Conservation (phyloP, 495 filamentous ascomycete species). For the Copromyces sp. region DNA sequence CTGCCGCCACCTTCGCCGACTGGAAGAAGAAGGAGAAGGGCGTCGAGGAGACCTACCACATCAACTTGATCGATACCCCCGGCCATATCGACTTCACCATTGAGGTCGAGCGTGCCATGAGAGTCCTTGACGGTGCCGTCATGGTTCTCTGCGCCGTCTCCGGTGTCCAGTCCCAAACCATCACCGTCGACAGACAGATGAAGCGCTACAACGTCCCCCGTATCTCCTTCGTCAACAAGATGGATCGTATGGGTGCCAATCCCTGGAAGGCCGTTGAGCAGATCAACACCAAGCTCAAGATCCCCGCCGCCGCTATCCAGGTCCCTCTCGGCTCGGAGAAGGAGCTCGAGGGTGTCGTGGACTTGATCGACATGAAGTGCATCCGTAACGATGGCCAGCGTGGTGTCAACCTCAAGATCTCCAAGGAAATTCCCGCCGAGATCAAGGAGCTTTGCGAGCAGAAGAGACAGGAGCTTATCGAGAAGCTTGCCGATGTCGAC, state of each 20-base stretch:
- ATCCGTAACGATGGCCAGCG: constrained; percentile 81
- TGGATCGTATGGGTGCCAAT: constrained; percentile 98
- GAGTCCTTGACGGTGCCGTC: constrained; percentile 93
- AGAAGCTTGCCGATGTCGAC: constrained; percentile 94
- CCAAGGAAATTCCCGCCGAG: constrained; percentile 70
- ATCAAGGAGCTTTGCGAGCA: constrained; percentile 64
- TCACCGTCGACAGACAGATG: constrained; percentile 98
- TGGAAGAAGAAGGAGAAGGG: constrained; percentile 76
- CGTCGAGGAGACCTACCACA: constrained; percentile 82
- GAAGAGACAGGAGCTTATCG: constrained; percentile 75
- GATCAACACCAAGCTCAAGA: constrained; percentile 89
- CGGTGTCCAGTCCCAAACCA: constrained; percentile 95
- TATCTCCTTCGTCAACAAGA: constrained; percentile 98
- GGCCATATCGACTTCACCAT: constrained; percentile 99
- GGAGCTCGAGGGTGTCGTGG: constrained; percentile 87
- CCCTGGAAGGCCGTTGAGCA: constrained; percentile 96
- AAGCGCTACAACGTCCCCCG: constrained; percentile 92
- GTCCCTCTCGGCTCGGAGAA: constrained; percentile 93
- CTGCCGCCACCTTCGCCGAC: constrained; percentile 94
- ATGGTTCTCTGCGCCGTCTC: constrained; percentile 98
- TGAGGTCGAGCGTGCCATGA: constrained; percentile 91
- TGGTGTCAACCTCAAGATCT: constrained; percentile 59
- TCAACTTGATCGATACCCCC: constrained; percentile 98
- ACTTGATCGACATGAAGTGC: constrained; percentile 84
- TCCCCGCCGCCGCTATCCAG: constrained; percentile 88